A percentile compares a stretch with the other conserved stretches of the same genome.
Evolutionary conservation across 2,329 filamentous ascomycete species (phyloP).

Genomic region (Onygenales sp.): DNA sequence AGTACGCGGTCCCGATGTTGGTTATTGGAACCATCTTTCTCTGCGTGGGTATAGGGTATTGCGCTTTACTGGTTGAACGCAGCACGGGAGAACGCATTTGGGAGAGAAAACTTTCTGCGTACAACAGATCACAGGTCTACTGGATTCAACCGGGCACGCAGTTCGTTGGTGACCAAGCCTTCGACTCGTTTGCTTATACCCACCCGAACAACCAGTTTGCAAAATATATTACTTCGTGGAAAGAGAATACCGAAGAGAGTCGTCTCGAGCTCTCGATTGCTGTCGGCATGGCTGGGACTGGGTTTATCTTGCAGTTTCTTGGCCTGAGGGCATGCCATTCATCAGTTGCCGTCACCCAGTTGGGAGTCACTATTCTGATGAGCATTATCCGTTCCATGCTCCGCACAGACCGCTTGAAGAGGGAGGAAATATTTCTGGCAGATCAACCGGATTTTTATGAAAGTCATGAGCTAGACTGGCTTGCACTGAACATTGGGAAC

Average conservation of each 20-base stretch:
- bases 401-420: constrained; percentile 4
- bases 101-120: background rate
- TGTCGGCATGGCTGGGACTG: constrained; percentile 6
- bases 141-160: constrained; percentile 16
- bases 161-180: constrained; percentile 14
- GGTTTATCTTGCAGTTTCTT: constrained; percentile 16
- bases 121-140: constrained; percentile 3
- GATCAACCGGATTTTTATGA: background rate
- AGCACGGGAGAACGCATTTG: constrained; percentile 10
- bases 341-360: constrained; percentile 13
- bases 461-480: constrained; percentile 3
- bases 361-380: constrained; percentile 14
- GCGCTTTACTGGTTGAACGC: constrained; percentile 10
- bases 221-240: constrained; percentile 6
- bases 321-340: constrained; percentile 14
- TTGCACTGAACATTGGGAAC: background rate
- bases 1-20: constrained; percentile 5
- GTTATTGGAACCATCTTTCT: constrained; percentile 11
- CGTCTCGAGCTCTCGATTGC: background rate
- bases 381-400: constrained; percentile 10
- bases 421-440: background rate
- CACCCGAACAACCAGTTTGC: background rate
- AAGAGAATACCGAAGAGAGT: background rate
- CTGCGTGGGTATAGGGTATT: background rate
- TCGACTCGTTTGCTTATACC: constrained; percentile 13